Evolutionary conservation across 495 filamentous ascomycete species (phyloP).

Genomic region (Delitschia confertaspora): DNA sequence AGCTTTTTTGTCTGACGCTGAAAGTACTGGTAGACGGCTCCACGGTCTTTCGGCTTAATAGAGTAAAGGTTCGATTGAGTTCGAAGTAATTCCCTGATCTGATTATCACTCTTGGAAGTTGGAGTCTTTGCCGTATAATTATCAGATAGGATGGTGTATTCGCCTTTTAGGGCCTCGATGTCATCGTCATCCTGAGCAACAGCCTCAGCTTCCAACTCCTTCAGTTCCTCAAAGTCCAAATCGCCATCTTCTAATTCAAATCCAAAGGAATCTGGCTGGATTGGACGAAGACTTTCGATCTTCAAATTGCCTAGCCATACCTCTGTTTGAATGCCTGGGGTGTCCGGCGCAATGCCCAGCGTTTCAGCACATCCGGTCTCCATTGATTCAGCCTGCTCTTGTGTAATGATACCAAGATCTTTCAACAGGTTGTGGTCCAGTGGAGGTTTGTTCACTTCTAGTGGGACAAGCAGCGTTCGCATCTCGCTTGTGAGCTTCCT

Average conservation of each 20-base stretch:
- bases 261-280: conserved; percentile 39
- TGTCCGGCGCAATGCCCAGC: conserved; percentile 26
- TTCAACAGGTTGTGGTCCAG: conserved; percentile 42
- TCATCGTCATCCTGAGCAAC: conserved; percentile 44
- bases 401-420: conserved; percentile 49
- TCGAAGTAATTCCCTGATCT: conserved; percentile 33
- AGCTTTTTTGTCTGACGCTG: conserved; percentile 39
- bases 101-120: conserved; percentile 19
- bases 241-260: conserved; percentile 54
- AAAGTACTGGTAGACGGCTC: conserved; percentile 51
- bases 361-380: conserved; percentile 43
- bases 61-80: conserved; percentile 46
- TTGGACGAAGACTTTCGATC: conserved; percentile 34
- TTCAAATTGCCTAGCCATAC: conserved; percentile 55
- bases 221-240: conserved; percentile 54
- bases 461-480: conserved; percentile 37
- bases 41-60: conserved; percentile 45
- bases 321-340: conserved; percentile 42
- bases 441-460: conserved; percentile 30
- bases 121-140: conserved; percentile 38
- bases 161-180: conserved; percentile 46
- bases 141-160: conserved; percentile 40
- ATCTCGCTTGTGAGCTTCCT: conserved; percentile 42
- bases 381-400: conserved; percentile 55
- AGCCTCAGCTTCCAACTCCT: conserved; percentile 56